Percentiles rank a stretch among this genome's conserved stretches.
phyloP scores from a whole-genome alignment of 257 asterid genomes.

The Striga asiatica region DNA sequence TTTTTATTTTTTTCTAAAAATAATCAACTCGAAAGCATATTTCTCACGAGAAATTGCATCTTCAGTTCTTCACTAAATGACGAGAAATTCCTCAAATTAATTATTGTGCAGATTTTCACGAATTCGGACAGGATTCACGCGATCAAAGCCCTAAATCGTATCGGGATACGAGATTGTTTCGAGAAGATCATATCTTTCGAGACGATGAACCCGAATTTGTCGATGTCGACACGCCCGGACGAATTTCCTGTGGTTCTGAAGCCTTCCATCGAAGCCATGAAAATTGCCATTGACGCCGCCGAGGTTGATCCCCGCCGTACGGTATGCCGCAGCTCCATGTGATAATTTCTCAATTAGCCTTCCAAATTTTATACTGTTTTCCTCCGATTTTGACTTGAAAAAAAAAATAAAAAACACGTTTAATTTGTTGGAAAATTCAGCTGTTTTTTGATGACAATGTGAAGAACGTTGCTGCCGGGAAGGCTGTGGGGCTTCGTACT shows the following conservation, averaged over 20 bases:
- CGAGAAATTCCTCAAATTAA: not conserved
- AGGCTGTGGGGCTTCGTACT: conserved; percentile 56
- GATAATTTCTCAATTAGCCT: not conserved
- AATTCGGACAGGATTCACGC: conserved; percentile 72
- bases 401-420: no score
- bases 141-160: conserved; percentile 50
- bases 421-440: conserved; percentile 26
- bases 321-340: conserved; percentile 32
- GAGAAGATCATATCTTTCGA: conserved; percentile 74
- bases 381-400: not conserved
- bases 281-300: conserved; percentile 49
- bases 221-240: conserved; percentile 26
- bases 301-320: conserved; percentile 68
- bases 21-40: no score
- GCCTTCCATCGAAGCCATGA: conserved; percentile 71
- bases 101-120: conserved; percentile 52
- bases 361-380: no score
- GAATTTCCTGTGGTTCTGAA: conserved; percentile 71
- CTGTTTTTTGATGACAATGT: conserved; percentile 71
- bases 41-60: no score
- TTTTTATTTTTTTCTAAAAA: no score
- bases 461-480: conserved; percentile 68
- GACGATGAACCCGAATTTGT: conserved; percentile 64
- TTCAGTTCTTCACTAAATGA: no score
- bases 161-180: conserved; percentile 67